A percentile compares a stretch with the other conserved stretches of the same genome.
These are phyloP conservation scores for Pontederia paniculata DNA, from an alignment of 176 grass and related monocot species.

Conservation along the genomic window DNA sequence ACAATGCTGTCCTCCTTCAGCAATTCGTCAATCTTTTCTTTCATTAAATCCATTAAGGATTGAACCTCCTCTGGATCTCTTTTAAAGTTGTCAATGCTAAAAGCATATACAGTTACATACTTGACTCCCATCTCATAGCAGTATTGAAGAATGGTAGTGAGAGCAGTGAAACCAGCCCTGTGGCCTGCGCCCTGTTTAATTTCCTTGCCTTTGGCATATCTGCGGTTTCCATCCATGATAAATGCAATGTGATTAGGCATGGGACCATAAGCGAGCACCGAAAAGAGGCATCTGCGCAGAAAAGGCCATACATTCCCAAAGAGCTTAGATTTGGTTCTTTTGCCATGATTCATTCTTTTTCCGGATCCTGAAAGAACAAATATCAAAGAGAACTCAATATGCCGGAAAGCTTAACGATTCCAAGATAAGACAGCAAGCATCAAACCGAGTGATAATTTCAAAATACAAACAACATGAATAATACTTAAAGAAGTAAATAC, in stretches of 20 bases:
- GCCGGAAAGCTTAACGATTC: too few species aligned
- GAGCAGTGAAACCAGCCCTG: constrained; percentile 41
- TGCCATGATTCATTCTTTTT: constrained; percentile 23
- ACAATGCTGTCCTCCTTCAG: constrained; percentile 38
- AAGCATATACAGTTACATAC: constrained; percentile 57
- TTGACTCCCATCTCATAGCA: constrained; percentile 66
- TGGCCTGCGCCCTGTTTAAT: constrained; percentile 38
- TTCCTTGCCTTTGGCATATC: constrained; percentile 53
- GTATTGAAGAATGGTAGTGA: constrained; percentile 39
- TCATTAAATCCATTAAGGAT: constrained; percentile 65
- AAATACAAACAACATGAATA: too few species aligned
- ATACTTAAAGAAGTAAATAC: too few species aligned
- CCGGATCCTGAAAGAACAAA: constrained; percentile 12
- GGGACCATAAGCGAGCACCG: constrained; percentile 48
- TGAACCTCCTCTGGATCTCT: constrained; percentile 47
- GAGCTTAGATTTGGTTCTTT: constrained; percentile 17
- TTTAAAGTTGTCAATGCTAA: constrained; percentile 91
- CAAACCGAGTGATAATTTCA: too few species aligned
- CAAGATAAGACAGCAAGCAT: too few species aligned
- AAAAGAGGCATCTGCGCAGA: constrained; percentile 38
- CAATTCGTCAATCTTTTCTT: constrained; percentile 66
- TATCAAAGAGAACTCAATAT: too few species aligned
- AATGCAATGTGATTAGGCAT: constrained; percentile 62
- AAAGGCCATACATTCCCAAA: constrained; percentile 26
- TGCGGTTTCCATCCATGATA: constrained; percentile 88